A percentile compares a stretch with the other conserved stretches of the same genome.
phyloP scores from a whole-genome alignment of 169 alveolate genomes.

The Cryptosporidium felis region DNA sequence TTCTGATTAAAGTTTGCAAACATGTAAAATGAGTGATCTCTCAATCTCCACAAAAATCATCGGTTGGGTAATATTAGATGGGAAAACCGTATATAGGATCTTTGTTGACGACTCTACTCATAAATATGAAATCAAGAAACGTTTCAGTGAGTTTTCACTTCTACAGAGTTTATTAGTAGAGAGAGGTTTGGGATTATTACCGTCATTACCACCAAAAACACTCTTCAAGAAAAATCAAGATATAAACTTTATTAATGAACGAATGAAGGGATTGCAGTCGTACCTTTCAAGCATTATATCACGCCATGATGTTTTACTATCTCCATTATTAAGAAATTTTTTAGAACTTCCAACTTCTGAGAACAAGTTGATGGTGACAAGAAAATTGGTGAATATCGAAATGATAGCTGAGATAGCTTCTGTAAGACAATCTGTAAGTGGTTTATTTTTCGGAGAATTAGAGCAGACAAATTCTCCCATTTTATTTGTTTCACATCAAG shows the following conservation, averaged over 20 bases:
- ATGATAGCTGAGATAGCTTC: conserved; percentile 13
- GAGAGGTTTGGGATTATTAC: conserved; percentile 34
- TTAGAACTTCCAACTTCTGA: conserved; percentile 16
- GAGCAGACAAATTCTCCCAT: not conserved
- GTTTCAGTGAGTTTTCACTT: conserved; percentile 52
- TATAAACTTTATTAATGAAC: conserved; percentile 17
- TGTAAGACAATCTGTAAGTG: conserved; percentile 36
- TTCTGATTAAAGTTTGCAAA: no score
- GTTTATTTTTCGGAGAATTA: not conserved
- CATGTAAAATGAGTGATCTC: conserved; percentile 21
- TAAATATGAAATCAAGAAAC: conserved; percentile 49
- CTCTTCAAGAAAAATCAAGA: conserved; percentile 47
- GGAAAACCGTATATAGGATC: conserved; percentile 4
- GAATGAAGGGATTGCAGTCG: conserved; percentile 45
- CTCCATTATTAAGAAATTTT: conserved; percentile 43
- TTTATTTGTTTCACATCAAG: conserved; percentile 41
- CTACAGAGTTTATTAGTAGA: conserved; percentile 25
- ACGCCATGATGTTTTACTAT: conserved; percentile 23
- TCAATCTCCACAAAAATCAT: conserved; percentile 12
- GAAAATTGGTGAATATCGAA: not conserved
- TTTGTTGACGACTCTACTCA: not conserved
- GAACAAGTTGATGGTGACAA: not conserved
- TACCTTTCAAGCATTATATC: conserved; percentile 1
- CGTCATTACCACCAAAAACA: conserved; percentile 69
- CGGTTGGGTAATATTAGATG: conserved; percentile 32